A percentile compares a stretch with the other conserved stretches of the same genome.
phyloP scores from a whole-genome alignment of 257 asterid genomes.

The Capsicum baccatum region DNA sequence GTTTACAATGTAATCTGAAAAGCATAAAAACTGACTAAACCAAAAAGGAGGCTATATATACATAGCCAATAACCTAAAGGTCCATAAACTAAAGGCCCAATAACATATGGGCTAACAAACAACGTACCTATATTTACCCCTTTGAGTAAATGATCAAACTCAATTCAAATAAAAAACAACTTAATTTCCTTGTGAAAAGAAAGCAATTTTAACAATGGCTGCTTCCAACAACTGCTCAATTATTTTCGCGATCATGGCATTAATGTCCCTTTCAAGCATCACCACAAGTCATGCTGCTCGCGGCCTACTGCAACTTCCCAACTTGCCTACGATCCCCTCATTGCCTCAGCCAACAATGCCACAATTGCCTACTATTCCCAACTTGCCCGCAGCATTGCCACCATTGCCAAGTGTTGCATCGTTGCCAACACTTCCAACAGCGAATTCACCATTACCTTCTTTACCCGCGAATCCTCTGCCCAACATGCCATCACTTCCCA shows the following conservation, averaged over 20 bases:
- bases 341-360: background rate
- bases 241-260: background rate
- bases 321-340: background rate
- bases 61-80: too few relatives aligned
- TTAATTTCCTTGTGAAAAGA: background rate
- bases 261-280: conserved; percentile 21
- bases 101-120: too few relatives aligned
- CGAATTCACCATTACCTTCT: too few relatives aligned
- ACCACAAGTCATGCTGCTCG: background rate
- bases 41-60: too few relatives aligned
- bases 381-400: background rate
- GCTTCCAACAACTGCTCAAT: background rate
- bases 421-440: background rate
- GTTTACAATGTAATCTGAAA: too few relatives aligned
- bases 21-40: too few relatives aligned
- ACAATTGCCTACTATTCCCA: background rate
- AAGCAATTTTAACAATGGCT: background rate
- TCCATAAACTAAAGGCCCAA: too few relatives aligned
- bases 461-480: background rate
- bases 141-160: background rate
- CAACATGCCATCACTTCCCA: background rate
- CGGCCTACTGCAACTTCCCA: conserved; percentile 9
- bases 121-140: too few relatives aligned
- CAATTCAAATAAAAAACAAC: background rate
- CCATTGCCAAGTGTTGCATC: background rate